Base-by-base conservation (phyloP, 441 rosid species). In the Sinapis alba region DNA sequence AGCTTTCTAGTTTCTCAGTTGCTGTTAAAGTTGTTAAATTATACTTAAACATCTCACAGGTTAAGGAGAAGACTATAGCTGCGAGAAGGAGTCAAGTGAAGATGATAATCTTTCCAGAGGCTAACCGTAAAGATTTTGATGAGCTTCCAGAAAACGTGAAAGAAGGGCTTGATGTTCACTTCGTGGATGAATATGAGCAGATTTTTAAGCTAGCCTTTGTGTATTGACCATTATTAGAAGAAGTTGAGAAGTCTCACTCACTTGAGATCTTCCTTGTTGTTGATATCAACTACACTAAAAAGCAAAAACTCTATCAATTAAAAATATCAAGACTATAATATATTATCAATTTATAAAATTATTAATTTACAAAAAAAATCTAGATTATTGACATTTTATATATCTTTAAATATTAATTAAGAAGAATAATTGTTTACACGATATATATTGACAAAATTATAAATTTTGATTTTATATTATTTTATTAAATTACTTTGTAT, bases 31-130 rank as follows among this genome's bases (percentile, higher is more conserved):
- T 23, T 71, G n/a, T 3, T 59, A 27, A 7, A 6, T 7, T 3
- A 60, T 66, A 24, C 9, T 36, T 11, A 47, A 21, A 45, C 11
- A 15, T 68, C 41, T 32, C 9, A 36, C 86, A 95, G 97, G 99
- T 93, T 6, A 93, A 90, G 82, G 99, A 95, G 94, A 95, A 95
- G 78, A 87, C 97, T 36, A 86, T 88, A 70, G 95, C 97, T 4
- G 96, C 99, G 2, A 86, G 88, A 76, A 81, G 97, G 80, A 93
- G 95, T 4, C 88, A 81, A 5, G 88, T 91, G 78, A 95, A 83
- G 89, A 88, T 82, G 3, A 86, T 91, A 30, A 82, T 93, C 51
- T 88, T 93, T 81, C 97, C 98, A 1, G 77, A 90, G 59, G 98
- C 92, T 0, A 90, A 91, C 82, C 78, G 90, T 74, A 84, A 88